Evolutionary conservation across 495 filamentous ascomycete species (phyloP), one percentile per base, ranked within the genome.

Genomic region (Parathielavia appendiculata): DNA sequence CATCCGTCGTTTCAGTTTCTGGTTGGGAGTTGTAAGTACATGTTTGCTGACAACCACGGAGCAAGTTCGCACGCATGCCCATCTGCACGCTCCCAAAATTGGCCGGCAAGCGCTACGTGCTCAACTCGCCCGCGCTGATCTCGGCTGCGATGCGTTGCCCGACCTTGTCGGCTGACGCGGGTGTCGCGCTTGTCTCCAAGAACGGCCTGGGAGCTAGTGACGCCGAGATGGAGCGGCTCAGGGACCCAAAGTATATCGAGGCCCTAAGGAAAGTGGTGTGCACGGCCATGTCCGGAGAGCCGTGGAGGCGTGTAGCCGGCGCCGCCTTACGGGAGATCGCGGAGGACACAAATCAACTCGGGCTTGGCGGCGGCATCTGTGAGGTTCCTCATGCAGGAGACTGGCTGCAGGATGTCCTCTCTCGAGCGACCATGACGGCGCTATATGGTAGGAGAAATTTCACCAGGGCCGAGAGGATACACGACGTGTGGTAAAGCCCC

Each of bases 381-480:
- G 36, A 39, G 40, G 13, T 63, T 3, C 44, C 13, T 13, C 20
- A 70, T 36, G 54, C 73, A 11, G 67, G 69, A 19, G 48, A 48
- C 20, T 76, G 73, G 75, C 61, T 77, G 5, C 65, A 66, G 41
- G 63, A 68, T 19, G 51, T 70, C 7, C 64, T 77, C 30, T 71
- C 70, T 6, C 52, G 61, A 8, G 72, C 70, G 4, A 72, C 71
- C 5, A 69, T 71, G 19, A 60, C 59, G 32, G 71, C 69, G 30
- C 57, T 76, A 17, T 76, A 73, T 58, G 75, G 75, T 1, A 62
- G 63, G 8, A 55, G 65, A 23, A 76, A 75, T 49, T 72, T 74
- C 0, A 66, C 75, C 11, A 58, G 61, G 13, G 23, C 52, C 12
- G 53, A 73, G 17, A 41, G 55, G 7, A 62, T 74, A 11, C 58